Conservation (phyloP, 805 yeast genomes). For the Cyberlindnera japonica region DNA sequence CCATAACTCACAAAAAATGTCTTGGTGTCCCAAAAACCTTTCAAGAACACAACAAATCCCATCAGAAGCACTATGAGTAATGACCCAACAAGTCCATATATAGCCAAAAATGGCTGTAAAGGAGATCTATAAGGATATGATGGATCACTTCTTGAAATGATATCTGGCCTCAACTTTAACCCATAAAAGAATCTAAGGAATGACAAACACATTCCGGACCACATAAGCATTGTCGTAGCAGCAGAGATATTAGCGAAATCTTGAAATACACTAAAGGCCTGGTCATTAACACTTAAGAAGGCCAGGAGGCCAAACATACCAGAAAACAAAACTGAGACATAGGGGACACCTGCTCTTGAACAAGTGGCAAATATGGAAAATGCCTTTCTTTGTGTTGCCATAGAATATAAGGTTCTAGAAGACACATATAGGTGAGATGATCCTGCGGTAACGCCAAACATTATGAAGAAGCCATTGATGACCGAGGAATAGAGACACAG, state of each 20-base stretch:
- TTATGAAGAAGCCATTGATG: conserved; percentile 46
- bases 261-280: conserved; percentile 61
- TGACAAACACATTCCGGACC: conserved; percentile 70
- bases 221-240: conserved; percentile 72
- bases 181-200: conserved; percentile 65
- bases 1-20: conserved; percentile 66
- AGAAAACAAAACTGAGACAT: conserved; percentile 59
- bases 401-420: conserved; percentile 51
- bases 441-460: conserved; percentile 53
- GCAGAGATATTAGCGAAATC: conserved; percentile 65
- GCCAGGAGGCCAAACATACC: conserved; percentile 59
- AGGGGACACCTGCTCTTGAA: conserved; percentile 65
- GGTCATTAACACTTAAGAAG: conserved; percentile 52
- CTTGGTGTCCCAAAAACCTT: conserved; percentile 55
- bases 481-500: conserved; percentile 45
- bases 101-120: conserved; percentile 65
- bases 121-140: conserved; percentile 69
- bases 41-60: conserved; percentile 61
- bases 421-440: conserved; percentile 54
- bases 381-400: conserved; percentile 54
- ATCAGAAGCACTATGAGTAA: conserved; percentile 46
- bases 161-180: conserved; percentile 56
- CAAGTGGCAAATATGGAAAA: conserved; percentile 58
- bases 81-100: conserved; percentile 57
- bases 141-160: conserved; percentile 57